Percentiles rank a stretch among this genome's conserved stretches.
Conservation (phyloP, 2,329 filamentous ascomycete genomes). For the Daldinia eschscholtzii region DNA sequence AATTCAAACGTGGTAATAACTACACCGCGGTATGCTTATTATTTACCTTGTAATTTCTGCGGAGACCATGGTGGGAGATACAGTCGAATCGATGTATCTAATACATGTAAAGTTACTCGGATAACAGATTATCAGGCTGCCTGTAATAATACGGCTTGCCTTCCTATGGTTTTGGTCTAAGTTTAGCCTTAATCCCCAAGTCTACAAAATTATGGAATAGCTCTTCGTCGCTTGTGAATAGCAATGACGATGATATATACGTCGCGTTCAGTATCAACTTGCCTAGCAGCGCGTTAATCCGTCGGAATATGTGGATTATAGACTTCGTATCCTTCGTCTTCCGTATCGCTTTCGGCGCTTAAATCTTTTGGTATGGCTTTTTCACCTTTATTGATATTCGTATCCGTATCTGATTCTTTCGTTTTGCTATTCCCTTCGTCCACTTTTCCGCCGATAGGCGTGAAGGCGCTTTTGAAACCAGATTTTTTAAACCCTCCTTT, state of each 20-base stretch:
- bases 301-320: constrained; percentile 73
- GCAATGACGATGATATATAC: neutral
- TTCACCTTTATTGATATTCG: constrained; percentile 43
- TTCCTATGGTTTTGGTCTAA: neutral
- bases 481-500: constrained; percentile 84
- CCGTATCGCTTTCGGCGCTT: constrained; percentile 71
- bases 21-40: too few relatives aligned
- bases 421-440: constrained; percentile 59
- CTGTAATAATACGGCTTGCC: neutral
- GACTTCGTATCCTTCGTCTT: constrained; percentile 78
- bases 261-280: neutral
- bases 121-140: neutral
- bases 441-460: constrained; percentile 61
- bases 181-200: neutral
- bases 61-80: neutral
- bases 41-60: neutral
- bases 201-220: neutral
- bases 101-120: neutral
- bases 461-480: constrained; percentile 84
- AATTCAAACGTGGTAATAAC: too few relatives aligned
- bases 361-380: constrained; percentile 49
- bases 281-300: constrained; percentile 59
- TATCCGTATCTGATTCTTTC: constrained; percentile 51
- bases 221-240: neutral
- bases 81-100: neutral